Base-by-base conservation (phyloP, 257 asterid species). In the Nicotiana undulata region DNA sequence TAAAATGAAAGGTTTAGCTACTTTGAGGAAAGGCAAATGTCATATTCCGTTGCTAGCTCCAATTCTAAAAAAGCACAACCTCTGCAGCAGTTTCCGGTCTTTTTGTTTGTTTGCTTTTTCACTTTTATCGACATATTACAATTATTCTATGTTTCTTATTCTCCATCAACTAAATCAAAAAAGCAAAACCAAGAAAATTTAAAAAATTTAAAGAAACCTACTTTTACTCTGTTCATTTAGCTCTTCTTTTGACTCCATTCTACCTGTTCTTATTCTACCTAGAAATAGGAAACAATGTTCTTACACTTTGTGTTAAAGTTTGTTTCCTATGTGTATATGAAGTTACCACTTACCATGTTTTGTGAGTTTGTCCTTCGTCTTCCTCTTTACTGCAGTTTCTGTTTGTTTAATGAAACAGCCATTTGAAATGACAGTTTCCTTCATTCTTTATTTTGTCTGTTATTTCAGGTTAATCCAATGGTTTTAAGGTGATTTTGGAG, bases 131-230 rank as follows among this genome's bases (percentile, higher is more conserved):
- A 56, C 29, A 66, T 65, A 58, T 51, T 49, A 46, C 12, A 60
- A 80, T 77, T 81, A 80, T 76, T 80, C 74, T 63, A 72, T 72
- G 77, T 67, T 63, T 55, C 81, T 53, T 59, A 59, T 53, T 85
- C 77, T 16, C 82, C 44, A 29, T 63, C 83, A 74, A 78, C 83
- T 51, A 49, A 70, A 65, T 68, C 80, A 65, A 79, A 64, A 64
- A 61, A 79, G 59, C 20, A 75, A 81, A 37, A 59, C 40, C 52
- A 52, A 10, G 20, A 40, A n/a, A 8, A 37, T 16, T 26, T 16
- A 55, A 75, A n/a, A 53, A 46, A 44, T 66, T 82, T 9, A 66
- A 10, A 67, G 52, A 52, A 51, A 63, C n/a, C 79, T 34, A 49
- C 59, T 29, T 51, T 63, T 22, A 10, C 10, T 49, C 64, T 6